phyloP scores from a whole-genome alignment of 495 filamentous ascomycete genomes.

The Thermochaetoides thermophila region DNA sequence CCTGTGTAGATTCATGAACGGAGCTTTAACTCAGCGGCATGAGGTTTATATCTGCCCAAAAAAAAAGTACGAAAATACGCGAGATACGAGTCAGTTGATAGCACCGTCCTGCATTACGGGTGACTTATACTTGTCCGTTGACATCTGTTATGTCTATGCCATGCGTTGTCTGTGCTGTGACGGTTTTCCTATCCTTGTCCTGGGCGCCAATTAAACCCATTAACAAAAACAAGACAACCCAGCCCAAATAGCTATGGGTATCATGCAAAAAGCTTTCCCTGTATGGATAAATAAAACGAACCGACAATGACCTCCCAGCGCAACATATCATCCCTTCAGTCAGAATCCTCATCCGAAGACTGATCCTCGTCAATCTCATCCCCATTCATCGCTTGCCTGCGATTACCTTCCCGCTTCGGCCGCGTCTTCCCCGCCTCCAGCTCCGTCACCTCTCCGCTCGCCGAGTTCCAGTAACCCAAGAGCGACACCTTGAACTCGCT shows the following conservation, averaged over 20 bases:
- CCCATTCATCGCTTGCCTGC: constrained; percentile 1
- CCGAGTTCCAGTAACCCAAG: constrained; percentile 57
- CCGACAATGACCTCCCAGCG: too few species aligned
- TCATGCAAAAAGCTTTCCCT: constrained; percentile 12
- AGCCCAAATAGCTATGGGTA: constrained; percentile 17
- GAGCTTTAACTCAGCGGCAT: too few species aligned
- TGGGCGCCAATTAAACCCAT: constrained; percentile 2
- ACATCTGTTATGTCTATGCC: too few species aligned
- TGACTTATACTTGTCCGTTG: too few species aligned
- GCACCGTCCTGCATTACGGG: too few species aligned
- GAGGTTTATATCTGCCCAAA: too few species aligned
- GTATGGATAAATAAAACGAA: constrained; percentile 8
- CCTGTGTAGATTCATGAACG: too few species aligned
- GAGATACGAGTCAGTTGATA: too few species aligned
- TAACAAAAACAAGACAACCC: constrained; percentile 3
- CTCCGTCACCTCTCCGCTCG: constrained; percentile 43
- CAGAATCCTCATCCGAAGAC: constrained; percentile 7
- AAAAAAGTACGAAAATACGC: too few species aligned
- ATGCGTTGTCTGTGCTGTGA: too few species aligned
- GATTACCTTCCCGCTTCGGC: constrained; percentile 12
- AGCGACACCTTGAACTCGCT: constrained; percentile 75
- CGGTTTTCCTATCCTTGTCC: too few species aligned
- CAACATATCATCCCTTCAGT: too few species aligned
- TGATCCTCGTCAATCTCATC: constrained; percentile 8
- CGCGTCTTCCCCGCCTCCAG: constrained; percentile 24